Conservation (phyloP, 345 rosid genomes). For the Cardamine chenopodiifolia region DNA sequence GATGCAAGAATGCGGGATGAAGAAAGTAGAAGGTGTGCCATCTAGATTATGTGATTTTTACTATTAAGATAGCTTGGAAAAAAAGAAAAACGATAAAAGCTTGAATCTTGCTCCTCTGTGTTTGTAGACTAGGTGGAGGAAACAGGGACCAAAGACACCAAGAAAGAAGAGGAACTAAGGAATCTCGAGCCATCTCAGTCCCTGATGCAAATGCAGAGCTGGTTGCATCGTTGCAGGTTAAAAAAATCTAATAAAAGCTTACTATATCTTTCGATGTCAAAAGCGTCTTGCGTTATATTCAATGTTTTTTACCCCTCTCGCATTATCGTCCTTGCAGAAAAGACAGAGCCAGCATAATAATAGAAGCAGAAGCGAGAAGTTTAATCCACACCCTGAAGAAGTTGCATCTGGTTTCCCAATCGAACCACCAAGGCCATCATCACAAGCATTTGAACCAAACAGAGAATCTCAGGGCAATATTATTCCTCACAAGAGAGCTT, state of each 20-base stretch:
- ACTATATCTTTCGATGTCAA: background rate
- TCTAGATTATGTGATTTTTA: background rate
- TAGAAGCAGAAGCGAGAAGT: conserved; percentile 96
- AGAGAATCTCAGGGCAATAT: conserved; percentile 60
- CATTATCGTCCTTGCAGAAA: conserved; percentile 54
- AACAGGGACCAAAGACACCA: conserved; percentile 75
- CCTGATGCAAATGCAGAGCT: conserved; percentile 97
- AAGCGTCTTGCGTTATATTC: conserved; percentile 7
- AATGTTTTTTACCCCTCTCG: background rate
- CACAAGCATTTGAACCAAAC: conserved; percentile 70
- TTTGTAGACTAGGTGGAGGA: conserved; percentile 75
- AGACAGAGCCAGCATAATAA: conserved; percentile 72
- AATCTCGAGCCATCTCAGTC: conserved; percentile 92
- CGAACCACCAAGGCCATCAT: conserved; percentile 91
- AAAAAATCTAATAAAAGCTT: background rate
- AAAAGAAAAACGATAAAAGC: background rate
- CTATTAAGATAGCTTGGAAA: background rate
- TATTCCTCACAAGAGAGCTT: conserved; percentile 69
- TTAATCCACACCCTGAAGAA: conserved; percentile 95
- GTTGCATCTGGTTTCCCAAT: conserved; percentile 98
- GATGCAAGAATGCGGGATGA: conserved; percentile 96
- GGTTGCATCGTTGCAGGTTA: conserved; percentile 81
- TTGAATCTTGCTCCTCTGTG: conserved; percentile 22
- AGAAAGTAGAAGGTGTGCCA: conserved; percentile 81
- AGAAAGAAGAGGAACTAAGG: conserved; percentile 76